These are phyloP conservation scores for Myxozyma mucilagina DNA, from an alignment of 805 yeast species.

Conservation along the genomic window DNA sequence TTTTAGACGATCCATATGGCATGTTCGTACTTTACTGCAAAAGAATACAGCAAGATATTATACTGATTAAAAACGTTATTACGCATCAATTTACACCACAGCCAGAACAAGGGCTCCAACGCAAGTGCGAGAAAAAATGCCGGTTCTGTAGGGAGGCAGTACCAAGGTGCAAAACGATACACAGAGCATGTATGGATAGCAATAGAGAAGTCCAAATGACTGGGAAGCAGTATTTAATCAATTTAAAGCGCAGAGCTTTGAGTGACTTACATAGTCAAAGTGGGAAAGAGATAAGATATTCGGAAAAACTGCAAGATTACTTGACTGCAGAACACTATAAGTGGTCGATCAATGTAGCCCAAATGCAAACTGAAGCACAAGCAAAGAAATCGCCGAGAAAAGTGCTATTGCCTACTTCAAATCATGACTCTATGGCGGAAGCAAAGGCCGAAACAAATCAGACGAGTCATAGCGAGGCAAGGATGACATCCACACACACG, in stretches of 20 bases:
- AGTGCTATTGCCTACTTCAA: too few relatives aligned
- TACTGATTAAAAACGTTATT: not conserved
- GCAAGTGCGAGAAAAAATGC: not conserved
- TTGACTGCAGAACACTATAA: not conserved
- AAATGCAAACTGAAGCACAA: not conserved
- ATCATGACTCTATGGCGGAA: too few relatives aligned
- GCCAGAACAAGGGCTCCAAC: not conserved
- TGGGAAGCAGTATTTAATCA: not conserved
- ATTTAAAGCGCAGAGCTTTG: not conserved
- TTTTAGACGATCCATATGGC: too few relatives aligned
- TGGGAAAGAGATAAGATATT: not conserved
- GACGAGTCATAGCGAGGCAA: too few relatives aligned
- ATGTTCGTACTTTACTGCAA: too few relatives aligned
- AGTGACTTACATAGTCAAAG: not conserved
- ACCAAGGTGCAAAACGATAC: not conserved
- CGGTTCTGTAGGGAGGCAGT: conserved; percentile 2
- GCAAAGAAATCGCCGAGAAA: not conserved
- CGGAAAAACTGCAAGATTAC: not conserved
- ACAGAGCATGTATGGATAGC: not conserved
- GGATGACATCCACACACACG: too few relatives aligned
- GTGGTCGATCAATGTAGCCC: not conserved
- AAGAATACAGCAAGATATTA: not conserved
- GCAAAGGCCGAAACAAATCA: too few relatives aligned
- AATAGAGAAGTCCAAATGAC: not conserved
- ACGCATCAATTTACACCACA: not conserved